Evolutionary conservation across 768 basidiomycete genomes (phyloP).

Genomic region (Kwoniella dendrophila): DNA sequence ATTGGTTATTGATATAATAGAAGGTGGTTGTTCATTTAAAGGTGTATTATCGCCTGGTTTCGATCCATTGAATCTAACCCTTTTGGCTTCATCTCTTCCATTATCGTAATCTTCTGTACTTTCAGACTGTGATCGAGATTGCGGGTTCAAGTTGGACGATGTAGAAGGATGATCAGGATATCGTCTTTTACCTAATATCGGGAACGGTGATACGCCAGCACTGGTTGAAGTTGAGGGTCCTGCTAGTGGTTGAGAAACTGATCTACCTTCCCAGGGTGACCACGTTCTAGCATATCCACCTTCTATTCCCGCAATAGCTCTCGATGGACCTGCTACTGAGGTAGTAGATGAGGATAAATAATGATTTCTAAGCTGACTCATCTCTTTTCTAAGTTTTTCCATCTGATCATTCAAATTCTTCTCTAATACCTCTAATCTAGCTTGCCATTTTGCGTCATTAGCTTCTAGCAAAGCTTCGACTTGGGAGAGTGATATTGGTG

Average conservation of each 20-base stretch:
- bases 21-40: conserved; percentile 7
- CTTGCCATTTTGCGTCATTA: conserved; percentile 22
- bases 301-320: neutral
- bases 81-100: conserved; percentile 8
- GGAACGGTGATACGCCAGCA: neutral
- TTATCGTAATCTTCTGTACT: neutral
- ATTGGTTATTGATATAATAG: neutral
- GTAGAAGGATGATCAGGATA: neutral
- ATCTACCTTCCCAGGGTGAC: conserved; percentile 13
- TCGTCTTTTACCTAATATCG: conserved; percentile 15
- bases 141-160: neutral
- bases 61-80: conserved; percentile 21
- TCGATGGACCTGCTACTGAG: conserved; percentile 1
- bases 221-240: neutral
- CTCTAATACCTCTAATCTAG: conserved; percentile 4
- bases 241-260: conserved; percentile 4
- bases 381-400: conserved; percentile 16
- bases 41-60: conserved; percentile 15
- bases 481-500: conserved; percentile 1
- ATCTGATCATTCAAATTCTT: conserved; percentile 15
- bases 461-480: conserved; percentile 12
- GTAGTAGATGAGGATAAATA: neutral
- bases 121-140: neutral
- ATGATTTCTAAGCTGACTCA: conserved; percentile 5
- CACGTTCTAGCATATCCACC: neutral